Evolutionary conservation across 2,329 filamentous ascomycete species (phyloP).

Genomic region (Neodidymelliopsis sp.): DNA sequence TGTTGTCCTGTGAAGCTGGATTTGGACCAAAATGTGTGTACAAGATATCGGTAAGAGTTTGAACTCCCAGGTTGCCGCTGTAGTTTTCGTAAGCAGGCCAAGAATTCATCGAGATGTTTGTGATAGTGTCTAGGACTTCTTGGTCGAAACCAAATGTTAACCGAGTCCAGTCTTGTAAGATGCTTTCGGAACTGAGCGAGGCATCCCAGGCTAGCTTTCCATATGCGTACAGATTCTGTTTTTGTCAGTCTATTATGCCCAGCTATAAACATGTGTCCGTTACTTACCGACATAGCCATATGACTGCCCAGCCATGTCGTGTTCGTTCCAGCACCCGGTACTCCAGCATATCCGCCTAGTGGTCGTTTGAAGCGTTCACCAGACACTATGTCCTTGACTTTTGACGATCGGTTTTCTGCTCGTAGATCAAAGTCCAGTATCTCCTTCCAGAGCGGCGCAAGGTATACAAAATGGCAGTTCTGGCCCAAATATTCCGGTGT

Average conservation of each 20-base stretch:
- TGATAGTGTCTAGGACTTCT: constrained; percentile 65
- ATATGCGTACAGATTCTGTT: constrained; percentile 73
- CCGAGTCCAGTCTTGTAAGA: constrained; percentile 72
- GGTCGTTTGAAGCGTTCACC: constrained; percentile 66
- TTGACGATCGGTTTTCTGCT: constrained; percentile 63
- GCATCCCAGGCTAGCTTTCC: constrained; percentile 73
- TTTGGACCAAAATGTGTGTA: constrained; percentile 73
- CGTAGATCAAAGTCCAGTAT: constrained; percentile 72
- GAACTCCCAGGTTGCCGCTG: constrained; percentile 72
- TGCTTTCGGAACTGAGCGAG: constrained; percentile 53
- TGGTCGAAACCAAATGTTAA: constrained; percentile 68
- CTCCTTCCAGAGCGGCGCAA: constrained; percentile 72
- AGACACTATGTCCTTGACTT: constrained; percentile 66
- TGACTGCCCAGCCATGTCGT: constrained; percentile 74
- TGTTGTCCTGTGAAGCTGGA: constrained; percentile 70
- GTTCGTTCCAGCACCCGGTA: constrained; percentile 72
- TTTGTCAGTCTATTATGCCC: not conserved
- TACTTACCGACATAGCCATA: constrained; percentile 63
- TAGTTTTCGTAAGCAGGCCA: constrained; percentile 78
- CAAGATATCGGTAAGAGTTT: constrained; percentile 73
- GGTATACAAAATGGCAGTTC: constrained; percentile 72
- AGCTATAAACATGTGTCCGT: too few relatives aligned
- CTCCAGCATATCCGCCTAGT: constrained; percentile 69
- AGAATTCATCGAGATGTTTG: constrained; percentile 69
- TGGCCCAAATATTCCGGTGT: constrained; percentile 76